Evolutionary conservation across 73 alveolate species (phyloP).

Genomic region (Durusdinium trenchii): DNA sequence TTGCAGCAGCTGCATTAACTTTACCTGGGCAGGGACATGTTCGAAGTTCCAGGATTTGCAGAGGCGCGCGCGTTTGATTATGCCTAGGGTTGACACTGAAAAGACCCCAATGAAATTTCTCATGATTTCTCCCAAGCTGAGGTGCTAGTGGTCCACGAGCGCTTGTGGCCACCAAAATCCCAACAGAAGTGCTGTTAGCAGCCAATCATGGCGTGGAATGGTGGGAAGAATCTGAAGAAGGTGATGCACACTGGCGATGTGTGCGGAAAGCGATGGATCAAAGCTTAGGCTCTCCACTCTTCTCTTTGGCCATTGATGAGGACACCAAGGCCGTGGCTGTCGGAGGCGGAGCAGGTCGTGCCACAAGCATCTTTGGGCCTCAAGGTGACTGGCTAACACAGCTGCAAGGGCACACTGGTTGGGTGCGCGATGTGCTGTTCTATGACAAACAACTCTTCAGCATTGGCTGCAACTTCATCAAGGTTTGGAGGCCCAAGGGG

Average conservation of each 20-base stretch:
- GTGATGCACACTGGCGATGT: neutral
- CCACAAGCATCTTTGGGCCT: constrained; percentile 59
- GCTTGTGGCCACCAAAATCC: neutral
- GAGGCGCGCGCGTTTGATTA: too few relatives aligned
- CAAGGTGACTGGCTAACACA: constrained; percentile 25
- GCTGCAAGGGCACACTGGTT: constrained; percentile 76
- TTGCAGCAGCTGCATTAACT: too few relatives aligned
- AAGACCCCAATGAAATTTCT: too few relatives aligned
- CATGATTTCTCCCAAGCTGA: neutral
- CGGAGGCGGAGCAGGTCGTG: constrained; percentile 90
- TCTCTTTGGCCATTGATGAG: constrained; percentile 56
- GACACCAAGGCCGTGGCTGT: neutral
- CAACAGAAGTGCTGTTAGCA: constrained; percentile 4
- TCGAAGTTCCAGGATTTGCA: too few relatives aligned
- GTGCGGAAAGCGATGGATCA: constrained; percentile 27
- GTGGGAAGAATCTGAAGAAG: constrained; percentile 32
- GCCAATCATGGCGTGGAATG: constrained; percentile 43
- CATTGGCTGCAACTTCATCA: constrained; percentile 90
- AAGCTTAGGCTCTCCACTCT: constrained; percentile 13
- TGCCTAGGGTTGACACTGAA: too few relatives aligned
- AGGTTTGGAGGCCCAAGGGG: constrained; percentile 33
- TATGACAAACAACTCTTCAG: constrained; percentile 70
- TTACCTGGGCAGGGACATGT: too few relatives aligned
- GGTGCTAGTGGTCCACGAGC: constrained; percentile 68
- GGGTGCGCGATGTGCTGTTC: constrained; percentile 71